Evolutionary conservation across 345 rosid genomes (phyloP).

Genomic region (Dovyalis caffra): DNA sequence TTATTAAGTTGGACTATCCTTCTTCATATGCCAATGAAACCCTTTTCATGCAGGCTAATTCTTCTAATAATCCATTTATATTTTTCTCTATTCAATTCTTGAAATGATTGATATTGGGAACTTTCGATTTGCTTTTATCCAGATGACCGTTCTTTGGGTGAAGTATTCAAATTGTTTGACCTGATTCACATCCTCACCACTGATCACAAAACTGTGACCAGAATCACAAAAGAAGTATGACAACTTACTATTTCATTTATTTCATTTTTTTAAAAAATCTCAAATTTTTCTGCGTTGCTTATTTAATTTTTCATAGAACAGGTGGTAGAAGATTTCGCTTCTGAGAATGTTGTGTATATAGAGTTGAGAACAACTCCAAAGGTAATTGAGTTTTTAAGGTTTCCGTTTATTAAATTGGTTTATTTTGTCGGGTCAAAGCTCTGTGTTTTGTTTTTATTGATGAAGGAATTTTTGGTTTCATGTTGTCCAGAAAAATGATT

Average conservation of each 20-base stretch:
- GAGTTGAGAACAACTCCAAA: slow-evolving; percentile 97
- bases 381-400: slow-evolving; percentile 37
- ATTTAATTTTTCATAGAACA: slow-evolving; percentile 14
- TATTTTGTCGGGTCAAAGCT: not conserved
- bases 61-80: too few relatives aligned
- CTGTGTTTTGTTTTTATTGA: not conserved
- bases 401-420: not conserved
- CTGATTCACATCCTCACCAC: slow-evolving; percentile 80
- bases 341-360: slow-evolving; percentile 79
- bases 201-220: slow-evolving; percentile 71
- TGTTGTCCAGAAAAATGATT: slow-evolving; percentile 62
- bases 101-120: not conserved
- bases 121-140: slow-evolving; percentile 9
- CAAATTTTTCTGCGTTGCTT: not conserved
- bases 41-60: not conserved
- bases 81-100: too few relatives aligned
- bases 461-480: slow-evolving; percentile 11
- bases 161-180: slow-evolving; percentile 90
- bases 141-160: slow-evolving; percentile 70
- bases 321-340: slow-evolving; percentile 96
- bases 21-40: not conserved
- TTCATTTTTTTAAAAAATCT: not conserved
- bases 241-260: not conserved
- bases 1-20: not conserved
- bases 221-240: slow-evolving; percentile 81